Base-by-base conservation (phyloP, 2,329 filamentous ascomycete species). In the Zymoseptoria crescenta region DNA sequence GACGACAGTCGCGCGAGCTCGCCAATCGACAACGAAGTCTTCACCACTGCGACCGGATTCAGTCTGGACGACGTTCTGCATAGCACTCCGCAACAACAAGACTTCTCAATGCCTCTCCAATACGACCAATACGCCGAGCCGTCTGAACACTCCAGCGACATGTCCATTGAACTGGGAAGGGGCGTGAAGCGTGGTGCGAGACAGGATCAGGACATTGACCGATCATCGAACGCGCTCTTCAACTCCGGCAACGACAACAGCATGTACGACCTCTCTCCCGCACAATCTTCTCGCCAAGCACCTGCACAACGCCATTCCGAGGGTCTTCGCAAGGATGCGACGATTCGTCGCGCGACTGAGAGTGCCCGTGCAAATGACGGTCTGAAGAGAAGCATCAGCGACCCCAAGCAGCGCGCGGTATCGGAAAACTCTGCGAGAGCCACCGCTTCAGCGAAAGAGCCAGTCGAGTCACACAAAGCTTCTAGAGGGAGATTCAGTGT, bases 111-210 rank as follows among this genome's bases (percentile, higher is more conserved):
- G 35, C 59, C 64, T 19, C 60, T 68, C 4, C 49, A 64, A 35
- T 63, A 70, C 62, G 61, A 68, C 48, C 56, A 65, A 55, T 64
- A 62, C 41, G 54, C 59, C 20, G 49, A 59, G 10, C 49, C 56
- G 1, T 62, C 61, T 28, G 29, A 28, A 29, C 51, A 52, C 24
- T 19, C n/a, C 27, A 52, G 51, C 24, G 62, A 67, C 21, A 74
- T 80, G 60, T 84, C 82, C 1, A 76, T 86, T 58, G 83, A 87
- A 67, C 69, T 83, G 30, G 82, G 80, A 52, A 77, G 84, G 57
- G 83, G 80, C 30, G 69, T 74, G 21, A 75, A 75, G 61, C 70
- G 73, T 54, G 56, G 58, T 69, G 21, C 75, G 68, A 41, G 69
- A 60, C 64, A 76, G 76, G 71, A 62, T 62, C 29, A 28, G 24